Base-by-base conservation (phyloP, 192 early-diverging fungal genomes). In the Thamnidium elegans region DNA sequence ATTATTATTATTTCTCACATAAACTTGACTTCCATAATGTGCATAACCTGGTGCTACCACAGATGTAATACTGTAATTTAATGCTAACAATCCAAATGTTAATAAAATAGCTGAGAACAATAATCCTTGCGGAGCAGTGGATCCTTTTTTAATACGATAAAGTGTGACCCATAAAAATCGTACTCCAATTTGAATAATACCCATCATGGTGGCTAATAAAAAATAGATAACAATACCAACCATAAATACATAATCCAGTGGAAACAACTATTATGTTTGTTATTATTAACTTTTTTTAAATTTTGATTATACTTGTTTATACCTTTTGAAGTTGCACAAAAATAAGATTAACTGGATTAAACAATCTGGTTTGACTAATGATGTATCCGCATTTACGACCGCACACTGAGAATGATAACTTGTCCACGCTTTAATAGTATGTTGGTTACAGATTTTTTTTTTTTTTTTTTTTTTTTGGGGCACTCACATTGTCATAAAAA, bases 11-110 rank as follows among this genome's bases (percentile, higher is more conserved):
- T 52, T 26, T 20, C 82, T 77, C 69, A 83, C 82, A 48, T 81
- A 87, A 58, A 74, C 67, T 62, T 87, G 86, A 39, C 78, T 81
- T 19, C 86, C 86, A 78, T 81, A 87, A 66, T 81, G 79, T 34
- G 84, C 64, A 67, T 87, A 87, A 7, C 77, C 76, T 17, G 86
- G 86, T n/a, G 79, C 79, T 23, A 87, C 80, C 1, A 76, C 68
- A 44, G 78, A 81, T 39, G 80, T 81, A 52, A 87, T 45, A 4
- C 77, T 76, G 46, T 80, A 85, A 47, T 75, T 77, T 13, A 87
- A 67, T 5, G 80, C 86, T 8, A 81, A 67, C 21, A 85, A 62
- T 52, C 76, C 75, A 20, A 87, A 63, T 62, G 78, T 81, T 44
- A 83, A 55, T 5, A 85, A 26, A 45, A 78, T 73, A 31, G 78